Conservation (phyloP, 495 filamentous ascomycete genomes). For the Penicillium canariense region DNA sequence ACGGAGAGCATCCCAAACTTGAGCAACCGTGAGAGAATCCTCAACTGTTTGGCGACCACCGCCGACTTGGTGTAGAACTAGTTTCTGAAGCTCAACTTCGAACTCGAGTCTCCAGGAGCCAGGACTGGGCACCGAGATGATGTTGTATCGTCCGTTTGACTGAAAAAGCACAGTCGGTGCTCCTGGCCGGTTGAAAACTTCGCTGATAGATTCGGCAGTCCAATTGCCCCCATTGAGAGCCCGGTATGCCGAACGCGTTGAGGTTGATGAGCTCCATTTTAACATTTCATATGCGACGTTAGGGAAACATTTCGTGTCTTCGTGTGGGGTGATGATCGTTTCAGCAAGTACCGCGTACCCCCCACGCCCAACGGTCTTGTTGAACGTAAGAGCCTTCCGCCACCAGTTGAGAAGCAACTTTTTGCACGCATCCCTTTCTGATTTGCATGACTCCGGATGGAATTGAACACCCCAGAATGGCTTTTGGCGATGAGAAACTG, state of each 20-base stretch:
- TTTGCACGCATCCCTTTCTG: slow-evolving; percentile 60
- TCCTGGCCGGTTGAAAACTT: slow-evolving; percentile 36
- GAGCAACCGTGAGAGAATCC: slow-evolving; percentile 26
- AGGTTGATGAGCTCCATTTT: slow-evolving; percentile 36
- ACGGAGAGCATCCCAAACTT: slow-evolving; percentile 44
- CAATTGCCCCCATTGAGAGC: slow-evolving; percentile 19
- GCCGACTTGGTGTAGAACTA: slow-evolving; percentile 26
- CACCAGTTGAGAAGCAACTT: slow-evolving; percentile 78
- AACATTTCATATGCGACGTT: slow-evolving; percentile 37
- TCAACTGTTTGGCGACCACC: slow-evolving; percentile 12
- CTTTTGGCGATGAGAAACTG: slow-evolving; percentile 60
- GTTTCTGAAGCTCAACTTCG: slow-evolving; percentile 21
- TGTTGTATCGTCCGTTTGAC: slow-evolving; percentile 41
- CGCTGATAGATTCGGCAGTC: slow-evolving; percentile 36
- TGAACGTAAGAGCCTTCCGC: slow-evolving; percentile 37
- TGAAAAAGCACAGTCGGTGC: slow-evolving; percentile 42
- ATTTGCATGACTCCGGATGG: slow-evolving; percentile 93
- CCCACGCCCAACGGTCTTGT: slow-evolving; percentile 35
- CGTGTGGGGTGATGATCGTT: slow-evolving; percentile 24
- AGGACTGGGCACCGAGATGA: slow-evolving; percentile 42
- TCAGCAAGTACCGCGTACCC: slow-evolving; percentile 26
- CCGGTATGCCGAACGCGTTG: slow-evolving; percentile 27
- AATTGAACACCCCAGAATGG: slow-evolving; percentile 94
- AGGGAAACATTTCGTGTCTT: slow-evolving; percentile 23
- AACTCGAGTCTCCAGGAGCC: slow-evolving; percentile 46